Percentiles rank a stretch among this genome's conserved stretches.
Evolutionary conservation across 2,329 filamentous ascomycete genomes (phyloP).

Genomic region (Diaporthe batatas): DNA sequence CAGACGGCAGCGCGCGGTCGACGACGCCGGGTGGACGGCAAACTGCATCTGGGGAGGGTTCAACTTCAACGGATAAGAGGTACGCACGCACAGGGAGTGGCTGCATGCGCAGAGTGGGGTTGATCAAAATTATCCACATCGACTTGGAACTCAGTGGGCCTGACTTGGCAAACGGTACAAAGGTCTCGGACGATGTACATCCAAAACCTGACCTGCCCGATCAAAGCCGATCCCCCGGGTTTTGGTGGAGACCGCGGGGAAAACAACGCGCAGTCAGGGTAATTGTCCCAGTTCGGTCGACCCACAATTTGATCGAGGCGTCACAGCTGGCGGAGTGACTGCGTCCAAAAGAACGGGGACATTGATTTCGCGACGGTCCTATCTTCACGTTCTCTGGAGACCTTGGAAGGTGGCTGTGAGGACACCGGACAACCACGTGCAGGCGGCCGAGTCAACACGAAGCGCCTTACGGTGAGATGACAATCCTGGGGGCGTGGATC

Average conservation of each 20-base stretch:
- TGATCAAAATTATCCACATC: slow-evolving; percentile 10
- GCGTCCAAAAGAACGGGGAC: slow-evolving; percentile 14
- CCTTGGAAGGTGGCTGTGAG: slow-evolving; percentile 10
- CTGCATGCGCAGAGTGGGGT: background rate
- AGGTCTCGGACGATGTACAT: slow-evolving; percentile 4
- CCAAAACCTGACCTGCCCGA: slow-evolving; percentile 13
- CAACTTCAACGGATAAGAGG: slow-evolving; percentile 51
- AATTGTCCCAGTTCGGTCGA: background rate
- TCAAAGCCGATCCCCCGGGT: slow-evolving; percentile 19
- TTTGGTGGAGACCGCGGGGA: slow-evolving; percentile 34
- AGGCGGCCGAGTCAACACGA: slow-evolving; percentile 12
- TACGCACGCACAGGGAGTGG: background rate
- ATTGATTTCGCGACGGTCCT: background rate
- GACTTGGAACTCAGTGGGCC: background rate
- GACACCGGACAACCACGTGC: slow-evolving; percentile 1
- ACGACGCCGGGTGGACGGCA: slow-evolving; percentile 61
- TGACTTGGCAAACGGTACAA: slow-evolving; percentile 28
- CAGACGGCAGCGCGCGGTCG: slow-evolving; percentile 56
- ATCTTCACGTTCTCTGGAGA: background rate
- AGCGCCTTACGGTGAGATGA: background rate
- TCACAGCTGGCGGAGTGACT: slow-evolving; percentile 16
- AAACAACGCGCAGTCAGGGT: slow-evolving; percentile 15
- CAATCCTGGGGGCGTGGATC: background rate
- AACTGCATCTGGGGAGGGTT: slow-evolving; percentile 65
- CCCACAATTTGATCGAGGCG: background rate